phyloP scores from a whole-genome alignment of 2,329 filamentous ascomycete species.

The Alternaria dauci region DNA sequence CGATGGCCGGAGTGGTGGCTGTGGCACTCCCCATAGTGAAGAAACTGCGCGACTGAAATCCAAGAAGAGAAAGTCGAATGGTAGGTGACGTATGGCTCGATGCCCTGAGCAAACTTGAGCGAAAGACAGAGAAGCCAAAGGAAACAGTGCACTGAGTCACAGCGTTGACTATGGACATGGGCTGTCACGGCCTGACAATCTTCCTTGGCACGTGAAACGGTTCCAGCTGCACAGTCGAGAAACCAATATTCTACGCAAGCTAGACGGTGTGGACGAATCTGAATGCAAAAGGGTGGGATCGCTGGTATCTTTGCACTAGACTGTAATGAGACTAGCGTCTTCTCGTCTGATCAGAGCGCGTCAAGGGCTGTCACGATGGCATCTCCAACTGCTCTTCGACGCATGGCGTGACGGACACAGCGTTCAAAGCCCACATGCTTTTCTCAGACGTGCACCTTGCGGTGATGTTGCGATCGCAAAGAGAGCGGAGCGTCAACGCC shows the following conservation, averaged over 20 bases:
- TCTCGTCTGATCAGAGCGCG: not conserved
- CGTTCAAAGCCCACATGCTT: not conserved
- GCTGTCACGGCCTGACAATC: not conserved
- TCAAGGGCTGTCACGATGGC: not conserved
- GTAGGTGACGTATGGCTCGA: conserved; percentile 10
- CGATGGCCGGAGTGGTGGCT: conserved; percentile 31
- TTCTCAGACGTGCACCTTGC: not conserved
- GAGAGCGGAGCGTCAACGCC: not conserved
- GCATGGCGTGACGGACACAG: not conserved
- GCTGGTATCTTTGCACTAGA: not conserved
- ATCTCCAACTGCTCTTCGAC: not conserved
- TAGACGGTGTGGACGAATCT: not conserved
- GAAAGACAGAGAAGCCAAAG: conserved; percentile 22
- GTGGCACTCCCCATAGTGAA: conserved; percentile 28
- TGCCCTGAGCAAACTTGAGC: conserved; percentile 7
- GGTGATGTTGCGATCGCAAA: not conserved
- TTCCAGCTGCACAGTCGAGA: not conserved
- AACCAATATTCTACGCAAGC: not conserved
- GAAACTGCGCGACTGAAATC: not conserved
- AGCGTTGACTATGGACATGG: conserved; percentile 16
- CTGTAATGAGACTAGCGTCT: not conserved
- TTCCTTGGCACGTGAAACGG: not conserved
- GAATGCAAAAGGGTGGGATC: not conserved
- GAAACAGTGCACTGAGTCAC: conserved; percentile 26
- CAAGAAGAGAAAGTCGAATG: not conserved